These are phyloP conservation scores for Niveomyces coronatus DNA, from an alignment of 2,329 filamentous ascomycete species.

Conservation along the genomic window DNA sequence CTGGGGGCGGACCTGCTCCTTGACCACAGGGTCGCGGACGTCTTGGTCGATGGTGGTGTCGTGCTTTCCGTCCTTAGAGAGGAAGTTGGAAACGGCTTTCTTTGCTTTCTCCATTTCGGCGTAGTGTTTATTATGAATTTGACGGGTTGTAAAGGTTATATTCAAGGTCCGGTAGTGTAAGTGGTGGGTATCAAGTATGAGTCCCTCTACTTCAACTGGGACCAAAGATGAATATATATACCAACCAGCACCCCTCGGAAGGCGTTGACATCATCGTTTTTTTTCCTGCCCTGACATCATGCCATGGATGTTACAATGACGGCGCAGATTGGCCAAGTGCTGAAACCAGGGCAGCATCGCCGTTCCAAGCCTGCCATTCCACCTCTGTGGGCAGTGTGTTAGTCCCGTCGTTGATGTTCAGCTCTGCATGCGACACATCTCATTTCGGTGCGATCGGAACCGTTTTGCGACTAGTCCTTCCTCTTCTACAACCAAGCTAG, in stretches of 20 bases:
- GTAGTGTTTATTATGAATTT: neutral
- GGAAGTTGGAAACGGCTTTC: constrained; percentile 49
- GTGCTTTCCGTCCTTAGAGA: constrained; percentile 51
- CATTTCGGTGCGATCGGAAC: too few species aligned
- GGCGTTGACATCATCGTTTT: constrained; percentile 2
- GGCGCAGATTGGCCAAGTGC: constrained; percentile 1
- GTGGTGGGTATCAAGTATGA: neutral
- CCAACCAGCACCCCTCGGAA: neutral
- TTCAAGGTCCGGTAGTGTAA: too few species aligned
- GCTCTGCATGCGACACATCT: too few species aligned
- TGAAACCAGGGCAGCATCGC: constrained; percentile 2
- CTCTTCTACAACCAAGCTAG: too few species aligned
- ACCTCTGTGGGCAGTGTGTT: too few species aligned
- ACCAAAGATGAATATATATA: constrained; percentile 5
- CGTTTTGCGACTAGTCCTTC: too few species aligned
- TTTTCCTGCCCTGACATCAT: too few species aligned
- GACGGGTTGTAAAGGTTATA: constrained; percentile 1
- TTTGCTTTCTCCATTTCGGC: constrained; percentile 54
- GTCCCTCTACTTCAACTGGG: neutral
- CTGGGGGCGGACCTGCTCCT: constrained; percentile 50
- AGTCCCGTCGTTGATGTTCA: too few species aligned
- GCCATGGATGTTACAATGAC: too few species aligned
- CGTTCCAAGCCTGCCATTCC: too few species aligned
- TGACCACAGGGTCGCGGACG: constrained; percentile 47
- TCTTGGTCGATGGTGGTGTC: constrained; percentile 62